Evolutionary conservation across 225 moss, liverwort and hornwort genomes (phyloP).

Genomic region (Physcomitrium patens): DNA sequence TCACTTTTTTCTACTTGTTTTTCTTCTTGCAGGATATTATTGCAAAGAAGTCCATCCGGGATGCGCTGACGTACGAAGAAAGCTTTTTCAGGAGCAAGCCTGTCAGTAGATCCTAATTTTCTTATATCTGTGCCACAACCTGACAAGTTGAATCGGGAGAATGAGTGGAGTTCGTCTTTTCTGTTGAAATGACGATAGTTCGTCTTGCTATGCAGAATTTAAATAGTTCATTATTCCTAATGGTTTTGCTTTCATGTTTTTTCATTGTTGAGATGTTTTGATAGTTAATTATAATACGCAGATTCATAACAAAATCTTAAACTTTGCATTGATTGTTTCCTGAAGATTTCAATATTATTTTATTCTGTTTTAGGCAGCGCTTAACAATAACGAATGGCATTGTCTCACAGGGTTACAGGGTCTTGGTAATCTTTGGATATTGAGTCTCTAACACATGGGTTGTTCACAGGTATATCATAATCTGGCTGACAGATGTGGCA

Average conservation of each 20-base stretch:
- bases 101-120: slow-evolving; percentile 56
- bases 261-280: slow-evolving; percentile 7
- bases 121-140: slow-evolving; percentile 3
- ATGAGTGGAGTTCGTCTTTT: slow-evolving; percentile 18
- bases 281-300: background rate
- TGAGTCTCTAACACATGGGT: slow-evolving; percentile 24
- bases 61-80: slow-evolving; percentile 89
- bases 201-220: slow-evolving; percentile 7
- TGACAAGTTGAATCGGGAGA: background rate
- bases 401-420: background rate
- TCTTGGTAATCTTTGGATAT: slow-evolving; percentile 1
- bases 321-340: background rate
- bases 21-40: slow-evolving; percentile 72
- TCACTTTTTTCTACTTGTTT: slow-evolving; percentile 26
- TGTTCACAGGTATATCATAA: slow-evolving; percentile 89
- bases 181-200: background rate
- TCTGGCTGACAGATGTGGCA: slow-evolving; percentile 87
- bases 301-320: background rate
- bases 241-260: slow-evolving; percentile 5
- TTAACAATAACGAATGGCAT: background rate
- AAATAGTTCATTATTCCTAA: background rate
- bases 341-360: background rate
- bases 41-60: slow-evolving; percentile 85
- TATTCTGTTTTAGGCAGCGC: slow-evolving; percentile 1
- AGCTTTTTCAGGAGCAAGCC: slow-evolving; percentile 94